These are phyloP conservation scores for Basidioascus undulatus DNA, from an alignment of 768 basidiomycete species.

Conservation along the genomic window DNA sequence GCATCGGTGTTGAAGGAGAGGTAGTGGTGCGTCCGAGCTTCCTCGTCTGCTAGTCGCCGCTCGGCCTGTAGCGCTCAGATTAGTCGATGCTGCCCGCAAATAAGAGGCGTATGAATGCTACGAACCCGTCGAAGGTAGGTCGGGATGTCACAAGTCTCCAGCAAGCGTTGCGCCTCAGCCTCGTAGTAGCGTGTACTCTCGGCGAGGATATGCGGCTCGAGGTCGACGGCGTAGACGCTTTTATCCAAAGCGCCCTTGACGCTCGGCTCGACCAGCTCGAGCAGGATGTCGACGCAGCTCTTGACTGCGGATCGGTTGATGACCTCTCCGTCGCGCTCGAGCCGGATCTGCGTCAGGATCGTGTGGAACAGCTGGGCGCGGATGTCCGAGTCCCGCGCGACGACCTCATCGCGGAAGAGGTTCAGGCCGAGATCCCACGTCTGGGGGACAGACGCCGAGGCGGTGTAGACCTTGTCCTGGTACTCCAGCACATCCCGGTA, in stretches of 20 bases:
- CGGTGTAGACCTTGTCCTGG: conserved; percentile 78
- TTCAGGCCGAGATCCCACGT: conserved; percentile 60
- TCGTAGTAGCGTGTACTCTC: conserved; percentile 61
- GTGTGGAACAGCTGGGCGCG: conserved; percentile 43
- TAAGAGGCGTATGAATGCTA: not conserved
- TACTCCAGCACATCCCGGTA: not conserved
- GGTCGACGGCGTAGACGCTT: conserved; percentile 51
- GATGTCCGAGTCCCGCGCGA: conserved; percentile 18
- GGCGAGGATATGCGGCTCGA: conserved; percentile 57
- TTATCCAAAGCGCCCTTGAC: too few relatives aligned
- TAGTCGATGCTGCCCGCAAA: too few relatives aligned
- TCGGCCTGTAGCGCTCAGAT: conserved; percentile 35
- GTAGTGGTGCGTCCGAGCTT: conserved; percentile 63
- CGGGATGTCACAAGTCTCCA: conserved; percentile 51
- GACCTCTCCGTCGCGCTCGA: conserved; percentile 72
- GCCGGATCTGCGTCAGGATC: conserved; percentile 62
- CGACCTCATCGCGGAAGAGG: conserved; percentile 61
- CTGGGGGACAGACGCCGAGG: conserved; percentile 43
- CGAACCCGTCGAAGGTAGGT: conserved; percentile 57
- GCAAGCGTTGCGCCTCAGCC: conserved; percentile 40
- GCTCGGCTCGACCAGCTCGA: conserved; percentile 33
- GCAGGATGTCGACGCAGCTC: conserved; percentile 63
- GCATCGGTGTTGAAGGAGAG: conserved; percentile 46
- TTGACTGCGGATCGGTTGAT: conserved; percentile 81
- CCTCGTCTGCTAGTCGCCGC: conserved; percentile 53